Percentiles rank a stretch among this genome's conserved stretches.
Conservation (phyloP, 352 stramenopile species). For the Globisporangium lucens region DNA sequence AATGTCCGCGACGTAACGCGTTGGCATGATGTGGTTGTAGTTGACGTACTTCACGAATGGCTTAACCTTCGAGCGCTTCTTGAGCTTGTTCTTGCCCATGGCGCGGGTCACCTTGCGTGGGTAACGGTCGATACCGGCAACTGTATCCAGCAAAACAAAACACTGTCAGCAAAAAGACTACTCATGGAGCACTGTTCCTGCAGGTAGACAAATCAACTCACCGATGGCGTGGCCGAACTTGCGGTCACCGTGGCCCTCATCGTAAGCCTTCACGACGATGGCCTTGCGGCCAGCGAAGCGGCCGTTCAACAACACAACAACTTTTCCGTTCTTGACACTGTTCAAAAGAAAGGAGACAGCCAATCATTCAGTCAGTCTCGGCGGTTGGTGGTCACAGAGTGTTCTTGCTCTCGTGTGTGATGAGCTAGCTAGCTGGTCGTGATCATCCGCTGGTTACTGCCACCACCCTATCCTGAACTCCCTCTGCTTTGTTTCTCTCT, state of each 20-base stretch:
- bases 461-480: neutral
- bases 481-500: neutral
- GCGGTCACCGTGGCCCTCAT: conserved; percentile 95
- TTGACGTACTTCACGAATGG: conserved; percentile 99
- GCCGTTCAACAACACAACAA: conserved; percentile 98
- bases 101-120: conserved; percentile 96
- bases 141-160: conserved; percentile 22
- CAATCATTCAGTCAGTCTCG: conserved; percentile 10
- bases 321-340: conserved; percentile 98
- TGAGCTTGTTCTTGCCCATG: conserved; percentile 97
- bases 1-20: conserved; percentile 98
- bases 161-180: neutral
- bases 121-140: conserved; percentile 95
- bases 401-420: neutral
- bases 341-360: conserved; percentile 16
- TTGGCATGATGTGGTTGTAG: conserved; percentile 99
- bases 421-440: neutral
- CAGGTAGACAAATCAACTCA: conserved; percentile 20
- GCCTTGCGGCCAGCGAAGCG: conserved; percentile 99
- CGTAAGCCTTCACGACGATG: conserved; percentile 98
- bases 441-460: neutral
- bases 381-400: neutral
- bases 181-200: neutral
- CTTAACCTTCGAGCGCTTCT: conserved; percentile 98
- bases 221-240: conserved; percentile 97